phyloP scores from a whole-genome alignment of 495 filamentous ascomycete genomes.

The Penicillium flavigenum region DNA sequence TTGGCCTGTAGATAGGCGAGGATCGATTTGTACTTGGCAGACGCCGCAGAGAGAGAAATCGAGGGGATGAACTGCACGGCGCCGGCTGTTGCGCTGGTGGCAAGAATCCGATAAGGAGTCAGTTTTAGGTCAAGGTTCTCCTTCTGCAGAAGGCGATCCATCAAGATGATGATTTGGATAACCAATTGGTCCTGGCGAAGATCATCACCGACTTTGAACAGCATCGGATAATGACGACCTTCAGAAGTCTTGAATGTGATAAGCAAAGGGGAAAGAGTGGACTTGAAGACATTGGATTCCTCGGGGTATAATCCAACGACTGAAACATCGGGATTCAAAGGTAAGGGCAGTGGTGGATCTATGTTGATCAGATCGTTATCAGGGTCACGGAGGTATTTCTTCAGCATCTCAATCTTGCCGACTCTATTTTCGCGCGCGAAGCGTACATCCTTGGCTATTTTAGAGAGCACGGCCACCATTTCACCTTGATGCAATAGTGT shows the following conservation, averaged over 20 bases:
- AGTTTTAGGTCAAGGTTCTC: constrained; percentile 97
- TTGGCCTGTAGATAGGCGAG: constrained; percentile 85
- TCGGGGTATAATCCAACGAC: constrained; percentile 79
- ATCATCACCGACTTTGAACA: constrained; percentile 98
- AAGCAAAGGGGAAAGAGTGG: constrained; percentile 82
- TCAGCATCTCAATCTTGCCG: constrained; percentile 77
- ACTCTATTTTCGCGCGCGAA: constrained; percentile 72
- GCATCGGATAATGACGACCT: constrained; percentile 77
- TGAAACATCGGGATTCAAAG: constrained; percentile 79
- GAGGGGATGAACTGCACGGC: constrained; percentile 92
- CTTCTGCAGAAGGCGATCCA: constrained; percentile 94
- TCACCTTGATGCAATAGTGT: constrained; percentile 85
- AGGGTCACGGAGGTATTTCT: constrained; percentile 78
- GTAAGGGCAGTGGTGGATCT: constrained; percentile 84
- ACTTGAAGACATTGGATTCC: constrained; percentile 92
- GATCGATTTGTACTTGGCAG: constrained; percentile 77
- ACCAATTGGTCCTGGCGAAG: constrained; percentile 96
- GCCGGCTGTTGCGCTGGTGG: constrained; percentile 83
- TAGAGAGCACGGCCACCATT: constrained; percentile 79
- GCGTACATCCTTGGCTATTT: constrained; percentile 87
- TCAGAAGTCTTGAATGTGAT: constrained; percentile 83
- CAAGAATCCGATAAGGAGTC: constrained; percentile 92
- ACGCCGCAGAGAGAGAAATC: constrained; percentile 73
- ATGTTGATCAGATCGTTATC: constrained; percentile 82
- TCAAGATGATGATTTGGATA: constrained; percentile 96